A percentile compares a stretch with the other conserved stretches of the same genome.
Evolutionary conservation across 169 alveolate genomes (phyloP).

Genomic region (Cystoisospora suis): DNA sequence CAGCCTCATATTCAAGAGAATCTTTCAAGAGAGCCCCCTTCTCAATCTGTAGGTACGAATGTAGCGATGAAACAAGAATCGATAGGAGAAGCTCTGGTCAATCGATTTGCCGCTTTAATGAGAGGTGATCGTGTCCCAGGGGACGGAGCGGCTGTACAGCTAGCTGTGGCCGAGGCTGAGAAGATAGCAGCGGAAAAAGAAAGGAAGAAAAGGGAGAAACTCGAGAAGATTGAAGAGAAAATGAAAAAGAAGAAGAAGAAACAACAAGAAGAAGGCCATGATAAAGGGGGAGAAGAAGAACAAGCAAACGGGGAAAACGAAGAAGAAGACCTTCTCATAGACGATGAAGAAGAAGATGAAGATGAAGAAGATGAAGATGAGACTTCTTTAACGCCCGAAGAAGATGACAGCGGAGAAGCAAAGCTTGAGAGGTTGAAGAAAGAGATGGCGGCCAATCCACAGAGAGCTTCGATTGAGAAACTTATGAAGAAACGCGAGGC

Average conservation of each 20-base stretch:
- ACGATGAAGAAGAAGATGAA: no score
- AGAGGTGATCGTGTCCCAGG: background rate
- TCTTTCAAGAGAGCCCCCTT: no score
- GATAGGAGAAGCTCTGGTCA: conserved; percentile 1
- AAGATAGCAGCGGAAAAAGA: background rate
- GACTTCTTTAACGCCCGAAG: no score
- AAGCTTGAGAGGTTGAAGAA: background rate
- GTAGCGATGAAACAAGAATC: background rate
- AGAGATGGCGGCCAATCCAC: background rate
- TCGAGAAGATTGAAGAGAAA: background rate
- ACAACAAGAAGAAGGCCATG: no score
- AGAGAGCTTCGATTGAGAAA: background rate
- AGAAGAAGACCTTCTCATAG: background rate
- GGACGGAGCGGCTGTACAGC: background rate
- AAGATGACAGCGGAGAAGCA: no score
- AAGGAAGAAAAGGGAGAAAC: background rate
- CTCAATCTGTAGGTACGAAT: no score
- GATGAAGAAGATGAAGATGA: no score
- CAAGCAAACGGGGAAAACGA: background rate
- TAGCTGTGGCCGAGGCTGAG: background rate
- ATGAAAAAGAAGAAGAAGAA: no score
- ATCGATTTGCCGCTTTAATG: background rate
- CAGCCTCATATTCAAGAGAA: no score
- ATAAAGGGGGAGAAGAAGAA: background rate
- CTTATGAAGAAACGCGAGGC: background rate